Evolutionary conservation across 202 grass and related monocot genomes (phyloP), one percentile per base, ranked within the genome.

Genomic region (Zoysia matrella): DNA sequence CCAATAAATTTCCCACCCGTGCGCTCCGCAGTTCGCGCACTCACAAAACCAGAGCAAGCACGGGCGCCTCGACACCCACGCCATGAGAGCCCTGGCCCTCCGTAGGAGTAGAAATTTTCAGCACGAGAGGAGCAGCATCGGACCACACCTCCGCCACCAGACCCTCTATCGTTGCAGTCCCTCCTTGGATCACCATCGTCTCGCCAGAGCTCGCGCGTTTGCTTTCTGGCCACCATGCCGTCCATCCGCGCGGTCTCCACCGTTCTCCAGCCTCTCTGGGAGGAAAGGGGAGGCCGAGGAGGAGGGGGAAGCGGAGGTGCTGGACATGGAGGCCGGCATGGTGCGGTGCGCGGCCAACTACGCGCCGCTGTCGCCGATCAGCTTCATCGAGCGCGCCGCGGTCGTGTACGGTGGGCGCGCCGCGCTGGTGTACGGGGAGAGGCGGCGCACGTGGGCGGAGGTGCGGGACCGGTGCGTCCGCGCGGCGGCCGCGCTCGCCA

Each of bases 371-470:
- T 60, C 91, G 30, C 91, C 91, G n/a, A 66, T 91, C 43, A 94
- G 88, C 86, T 91, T 94, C 88, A 80, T 94, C 76, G 86, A 94
- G 88, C 91, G 91, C 78, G 85, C 91, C 60, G 91, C 88, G 2
- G 87, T 53, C 15, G 91, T 93, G 1, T 90, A 93, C 70, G 87
- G 83, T 12, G 22, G 50, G 42, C 87, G 87, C 83, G 40, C 84
- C 13, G 90, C 90, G 0, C 69, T 90, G 75, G 77, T 85, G 53
- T 90, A 80, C 77, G 84, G 88, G 8, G 56, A 72, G 56, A 77
- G 74, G 22, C 73, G 69, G 22, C 79, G 65, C 82, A 90, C 93
- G 61, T 96, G 93, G 93, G 76, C 70, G 79, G 87, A 91, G 88
- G 11, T 63, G 7, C 71, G 84, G 77, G 67, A 76, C 0, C 84